Base-by-base conservation (phyloP, 345 rosid species). In the Citrus maxima region DNA sequence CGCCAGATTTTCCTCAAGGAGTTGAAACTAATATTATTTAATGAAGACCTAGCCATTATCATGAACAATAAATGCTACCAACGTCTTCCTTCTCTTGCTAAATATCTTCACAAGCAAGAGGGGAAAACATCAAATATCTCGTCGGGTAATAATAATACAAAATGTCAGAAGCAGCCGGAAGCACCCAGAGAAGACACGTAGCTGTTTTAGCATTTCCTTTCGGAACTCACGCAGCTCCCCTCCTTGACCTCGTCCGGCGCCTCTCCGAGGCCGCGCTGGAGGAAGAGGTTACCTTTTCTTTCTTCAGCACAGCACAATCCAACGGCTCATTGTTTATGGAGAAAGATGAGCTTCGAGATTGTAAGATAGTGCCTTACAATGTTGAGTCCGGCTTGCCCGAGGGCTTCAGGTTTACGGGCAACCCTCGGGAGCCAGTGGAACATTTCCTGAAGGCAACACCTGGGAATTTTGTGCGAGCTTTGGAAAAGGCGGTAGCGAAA, bases 181-280 rank as follows among this genome's bases (percentile, higher is more conserved):
- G 19, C 0, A 54, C 49, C 61, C 58, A 55, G 51, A 46, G 13
- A 22, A 81, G 78, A 64, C 87, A 85, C 64, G 69, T 83, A 0
- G 88, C 86, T 1, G 87, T 87, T 14, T 64, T 85, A 1, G 85
- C 85, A 21, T 88, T 88, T 35, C 88, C 91, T 7, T 83, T 86
- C 35, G 83, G 66, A 66, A 75, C 83, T 18, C 91, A 88, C 55
- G 84, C 87, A 3, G 54, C 46, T 3, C 81, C 89, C 5, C 85
- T 88, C 19, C 82, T 88, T 79, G 37, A 32, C 81, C 27, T 85
- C 62, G 28, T 70, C 12, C 80, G 75, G 21, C 42, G 38, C 70
- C 59, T 86, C 2, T 81, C 84, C 13, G 62, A 37, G 0, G 77
- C 81, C 9, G 56, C 38, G 7, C 82, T 88, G 1, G 54, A 70